Conservation (phyloP, 306 rosid species). For the Medicago ruthenica region DNA sequence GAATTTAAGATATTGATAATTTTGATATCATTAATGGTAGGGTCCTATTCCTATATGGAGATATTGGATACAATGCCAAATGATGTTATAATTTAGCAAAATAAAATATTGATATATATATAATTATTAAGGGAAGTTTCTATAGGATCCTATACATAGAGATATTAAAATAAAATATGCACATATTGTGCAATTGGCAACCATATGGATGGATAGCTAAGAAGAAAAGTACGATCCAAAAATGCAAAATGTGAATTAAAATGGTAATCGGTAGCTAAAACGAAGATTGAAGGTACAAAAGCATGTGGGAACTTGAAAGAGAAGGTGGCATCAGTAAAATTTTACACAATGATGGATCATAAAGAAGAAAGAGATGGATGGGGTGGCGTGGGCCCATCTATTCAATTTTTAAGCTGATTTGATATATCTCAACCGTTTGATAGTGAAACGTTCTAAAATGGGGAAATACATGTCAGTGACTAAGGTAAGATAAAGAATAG, state of each 20-base stretch:
- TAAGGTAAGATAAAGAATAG: slow-evolving; percentile 37
- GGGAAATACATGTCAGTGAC: slow-evolving; percentile 41
- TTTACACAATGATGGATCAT: slow-evolving; percentile 7
- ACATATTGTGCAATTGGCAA: background rate
- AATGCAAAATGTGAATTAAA: slow-evolving; percentile 32
- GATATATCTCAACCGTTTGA: slow-evolving; percentile 35
- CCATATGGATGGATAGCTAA: background rate
- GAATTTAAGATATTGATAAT: background rate
- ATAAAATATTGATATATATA: background rate
- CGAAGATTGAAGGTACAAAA: slow-evolving; percentile 42
- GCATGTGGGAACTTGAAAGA: slow-evolving; percentile 33
- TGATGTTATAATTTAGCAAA: background rate
- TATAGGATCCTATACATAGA: slow-evolving; percentile 1
- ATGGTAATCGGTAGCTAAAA: slow-evolving; percentile 43
- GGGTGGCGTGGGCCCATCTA: slow-evolving; percentile 16
- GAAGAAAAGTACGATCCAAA: slow-evolving; percentile 17
- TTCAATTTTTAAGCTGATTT: slow-evolving; percentile 30
- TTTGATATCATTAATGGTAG: slow-evolving; percentile 1
- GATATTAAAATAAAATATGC: background rate
- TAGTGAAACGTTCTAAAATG: slow-evolving; percentile 37
- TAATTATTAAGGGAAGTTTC: background rate
- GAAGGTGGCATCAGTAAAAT: background rate
- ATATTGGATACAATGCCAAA: background rate
- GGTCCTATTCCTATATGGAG: slow-evolving; percentile 10
- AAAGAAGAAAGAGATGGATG: slow-evolving; percentile 32